Evolutionary conservation across 805 yeast genomes (phyloP), one percentile per base, ranked within the genome.

Genomic region (Kazachstania viticola): DNA sequence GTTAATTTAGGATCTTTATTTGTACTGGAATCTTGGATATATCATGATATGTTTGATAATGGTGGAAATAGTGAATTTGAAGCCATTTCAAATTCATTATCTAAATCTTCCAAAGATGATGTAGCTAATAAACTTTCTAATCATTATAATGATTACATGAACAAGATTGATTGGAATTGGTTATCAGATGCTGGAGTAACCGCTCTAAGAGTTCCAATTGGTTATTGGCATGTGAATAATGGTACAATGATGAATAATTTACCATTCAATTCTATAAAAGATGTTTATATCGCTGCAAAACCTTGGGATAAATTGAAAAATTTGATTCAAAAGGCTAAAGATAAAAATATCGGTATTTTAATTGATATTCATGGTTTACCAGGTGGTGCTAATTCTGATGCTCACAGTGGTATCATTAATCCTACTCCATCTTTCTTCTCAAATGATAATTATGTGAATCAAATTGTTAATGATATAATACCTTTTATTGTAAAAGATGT

Each of bases 291-390:
- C n/a, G 65, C 71, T 42, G 78, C 94, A 0, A 40, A 39, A 18
- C 53, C 60, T 1, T 88, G 96, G 96, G 51, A 52, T 4, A 60
- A 66, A 14, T 64, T 78, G 38, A 73, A 71, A 51, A 46, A 60
- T 23, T 63, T 73, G 33, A 64, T 85, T 26, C 62, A 65, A 28
- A 69, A 62, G 31, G 96, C 96, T 2, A 66, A 51, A 0, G 38
- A 62, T 14, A 56, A 73, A 43, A 64, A 69, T 19, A 88, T 88
- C 36, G 79, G 84, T 9, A 75, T 88, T 1, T 46, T 88, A 33
- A 68, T 88, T 12, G 97, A 88, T 55, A 46, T 88, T 27, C 97
- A 91, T 56, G 96, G 80, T 0, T 56, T 88, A 8, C 96, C 96
- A 4, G 84, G 83, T 11, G 96, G 96, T 23, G 96, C 96, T 16